A percentile compares a stretch with the other conserved stretches of the same genome.
Evolutionary conservation across 352 stramenopile species (phyloP).

Genomic region (Globisporangium nagaii): DNA sequence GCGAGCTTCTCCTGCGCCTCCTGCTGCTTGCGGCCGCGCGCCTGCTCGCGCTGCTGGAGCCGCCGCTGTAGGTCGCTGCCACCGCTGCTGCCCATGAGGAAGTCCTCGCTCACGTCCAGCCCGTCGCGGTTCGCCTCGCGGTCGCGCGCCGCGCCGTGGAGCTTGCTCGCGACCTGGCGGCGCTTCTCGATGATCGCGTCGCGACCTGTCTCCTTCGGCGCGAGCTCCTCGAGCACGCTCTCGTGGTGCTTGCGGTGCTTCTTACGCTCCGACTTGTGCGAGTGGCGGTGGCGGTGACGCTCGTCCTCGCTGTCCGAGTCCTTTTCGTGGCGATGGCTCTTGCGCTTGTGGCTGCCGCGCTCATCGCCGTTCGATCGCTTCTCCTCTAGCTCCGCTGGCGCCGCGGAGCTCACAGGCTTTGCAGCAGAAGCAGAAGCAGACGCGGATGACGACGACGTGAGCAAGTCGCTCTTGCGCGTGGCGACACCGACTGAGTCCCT

Average conservation of each 20-base stretch:
- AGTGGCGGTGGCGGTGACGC: background rate
- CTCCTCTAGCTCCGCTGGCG: no score
- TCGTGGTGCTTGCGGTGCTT: constrained; percentile 34
- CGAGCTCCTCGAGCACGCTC: constrained; percentile 51
- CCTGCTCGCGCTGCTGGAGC: constrained; percentile 29
- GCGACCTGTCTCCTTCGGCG: constrained; percentile 51
- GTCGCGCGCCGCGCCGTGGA: constrained; percentile 60
- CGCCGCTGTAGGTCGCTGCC: constrained; percentile 31
- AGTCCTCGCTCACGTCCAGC: constrained; percentile 59
- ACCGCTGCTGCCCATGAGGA: constrained; percentile 46
- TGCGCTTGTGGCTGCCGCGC: background rate
- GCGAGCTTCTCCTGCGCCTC: constrained; percentile 34
- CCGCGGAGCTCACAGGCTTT: background rate
- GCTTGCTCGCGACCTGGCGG: constrained; percentile 26
- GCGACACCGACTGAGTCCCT: constrained; percentile 71
- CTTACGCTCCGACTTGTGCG: constrained; percentile 24
- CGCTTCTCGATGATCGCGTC: constrained; percentile 62
- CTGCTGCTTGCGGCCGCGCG: constrained; percentile 31
- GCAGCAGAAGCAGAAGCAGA: background rate
- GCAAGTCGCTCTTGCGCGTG: constrained; percentile 47
- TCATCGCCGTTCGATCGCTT: no score
- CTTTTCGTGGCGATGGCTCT: constrained; percentile 5
- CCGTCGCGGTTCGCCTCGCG: constrained; percentile 57
- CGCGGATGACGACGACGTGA: background rate
- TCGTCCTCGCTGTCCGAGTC: constrained; percentile 21